Evolutionary conservation across 306 rosid genomes (phyloP).

Genomic region (Fragaria ananassa): DNA sequence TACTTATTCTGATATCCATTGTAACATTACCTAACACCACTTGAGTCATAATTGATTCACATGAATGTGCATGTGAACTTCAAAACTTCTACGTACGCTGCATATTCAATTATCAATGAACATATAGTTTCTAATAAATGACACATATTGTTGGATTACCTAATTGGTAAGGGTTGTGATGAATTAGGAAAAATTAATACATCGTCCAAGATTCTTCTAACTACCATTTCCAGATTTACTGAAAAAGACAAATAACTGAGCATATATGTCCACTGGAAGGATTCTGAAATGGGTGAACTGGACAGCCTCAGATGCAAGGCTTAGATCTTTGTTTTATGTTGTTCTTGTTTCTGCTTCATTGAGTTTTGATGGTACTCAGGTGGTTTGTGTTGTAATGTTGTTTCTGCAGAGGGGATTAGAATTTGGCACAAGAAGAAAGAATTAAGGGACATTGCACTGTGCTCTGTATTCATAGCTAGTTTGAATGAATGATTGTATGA

Average conservation of each 20-base stretch:
- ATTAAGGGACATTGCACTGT: background rate
- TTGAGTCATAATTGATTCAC: background rate
- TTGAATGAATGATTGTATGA: background rate
- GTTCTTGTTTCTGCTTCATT: background rate
- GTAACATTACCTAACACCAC: background rate
- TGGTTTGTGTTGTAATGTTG: too few species aligned
- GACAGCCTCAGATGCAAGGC: slow-evolving; percentile 1
- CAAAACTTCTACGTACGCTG: background rate
- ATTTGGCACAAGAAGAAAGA: background rate
- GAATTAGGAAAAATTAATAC: background rate
- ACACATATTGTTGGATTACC: background rate
- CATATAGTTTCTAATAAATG: background rate
- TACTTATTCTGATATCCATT: background rate
- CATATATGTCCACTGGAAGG: background rate
- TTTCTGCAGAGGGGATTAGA: background rate
- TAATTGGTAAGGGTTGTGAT: background rate
- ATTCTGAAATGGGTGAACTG: slow-evolving; percentile 6
- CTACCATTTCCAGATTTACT: background rate
- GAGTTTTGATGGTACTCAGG: background rate
- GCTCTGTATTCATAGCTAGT: background rate
- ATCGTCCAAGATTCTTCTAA: background rate
- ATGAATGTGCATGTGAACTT: slow-evolving; percentile 11
- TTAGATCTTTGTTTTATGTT: background rate
- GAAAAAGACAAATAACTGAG: background rate
- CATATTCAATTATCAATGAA: slow-evolving; percentile 4